Conservation (phyloP, 108 stramenopile species). For the Nannochloropsis gaditana region DNA sequence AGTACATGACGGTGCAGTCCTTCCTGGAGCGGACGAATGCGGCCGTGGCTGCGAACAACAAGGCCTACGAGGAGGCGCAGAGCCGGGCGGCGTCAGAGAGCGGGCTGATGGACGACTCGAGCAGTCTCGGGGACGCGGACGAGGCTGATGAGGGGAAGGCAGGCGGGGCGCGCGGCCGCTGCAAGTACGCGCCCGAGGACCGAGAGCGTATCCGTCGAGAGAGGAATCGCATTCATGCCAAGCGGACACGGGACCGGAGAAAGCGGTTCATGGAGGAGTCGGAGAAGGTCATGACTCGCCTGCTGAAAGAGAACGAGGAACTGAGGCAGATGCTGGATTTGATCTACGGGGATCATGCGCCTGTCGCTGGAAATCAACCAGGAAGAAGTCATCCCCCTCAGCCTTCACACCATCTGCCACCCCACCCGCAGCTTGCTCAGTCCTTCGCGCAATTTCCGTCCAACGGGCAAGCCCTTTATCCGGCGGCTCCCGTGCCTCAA, state of each 20-base stretch:
- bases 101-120: neutral
- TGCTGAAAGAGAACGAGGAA: conserved; percentile 8
- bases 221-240: conserved; percentile 83
- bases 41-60: conserved; percentile 12
- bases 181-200: conserved; percentile 68
- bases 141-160: conserved; percentile 4
- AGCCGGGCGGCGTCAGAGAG: neutral
- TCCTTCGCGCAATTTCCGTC: no score
- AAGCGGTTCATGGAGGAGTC: conserved; percentile 25
- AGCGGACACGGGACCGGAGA: conserved; percentile 64
- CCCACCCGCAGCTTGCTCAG: neutral
- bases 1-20: neutral
- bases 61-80: conserved; percentile 1
- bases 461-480: neutral
- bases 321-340: neutral
- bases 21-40: neutral
- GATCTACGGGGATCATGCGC: neutral
- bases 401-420: neutral
- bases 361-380: neutral
- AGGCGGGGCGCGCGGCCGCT: conserved; percentile 33
- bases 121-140: neutral
- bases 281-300: conserved; percentile 10
- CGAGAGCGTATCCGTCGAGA: conserved; percentile 74
- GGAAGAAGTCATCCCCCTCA: neutral
- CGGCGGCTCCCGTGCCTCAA: neutral